phyloP scores from a whole-genome alignment of 306 rosid genomes.

The Casuarina cunninghamiana region DNA sequence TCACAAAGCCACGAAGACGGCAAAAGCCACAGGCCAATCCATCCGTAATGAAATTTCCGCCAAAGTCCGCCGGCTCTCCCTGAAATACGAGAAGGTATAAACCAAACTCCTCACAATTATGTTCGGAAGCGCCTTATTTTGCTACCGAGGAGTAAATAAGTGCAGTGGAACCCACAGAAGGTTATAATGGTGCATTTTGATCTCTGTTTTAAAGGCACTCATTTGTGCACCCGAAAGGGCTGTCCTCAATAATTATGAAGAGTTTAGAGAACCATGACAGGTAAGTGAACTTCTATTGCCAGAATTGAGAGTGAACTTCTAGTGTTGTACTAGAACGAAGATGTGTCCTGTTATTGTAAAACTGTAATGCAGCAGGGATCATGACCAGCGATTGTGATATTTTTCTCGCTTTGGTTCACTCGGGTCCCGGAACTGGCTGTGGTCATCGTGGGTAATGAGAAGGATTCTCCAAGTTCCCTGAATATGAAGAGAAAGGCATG shows the following conservation, averaged over 20 bases:
- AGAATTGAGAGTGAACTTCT: not conserved
- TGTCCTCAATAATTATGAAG: not conserved
- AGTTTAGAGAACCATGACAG: not conserved
- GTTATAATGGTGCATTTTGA: not conserved
- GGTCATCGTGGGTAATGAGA: constrained; percentile 80
- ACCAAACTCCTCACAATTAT: constrained; percentile 1
- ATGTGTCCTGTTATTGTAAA: not conserved
- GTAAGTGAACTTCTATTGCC: not conserved
- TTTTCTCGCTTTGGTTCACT: not conserved
- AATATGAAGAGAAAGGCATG: constrained; percentile 90
- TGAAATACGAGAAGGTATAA: constrained; percentile 72
- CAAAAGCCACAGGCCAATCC: constrained; percentile 65
- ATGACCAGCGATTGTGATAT: not conserved
- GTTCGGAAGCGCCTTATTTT: not conserved
- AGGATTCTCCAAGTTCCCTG: constrained; percentile 87
- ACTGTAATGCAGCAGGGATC: not conserved
- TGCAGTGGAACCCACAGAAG: not conserved
- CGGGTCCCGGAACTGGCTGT: constrained; percentile 95
- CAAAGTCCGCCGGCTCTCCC: constrained; percentile 57
- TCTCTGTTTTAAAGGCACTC: not conserved
- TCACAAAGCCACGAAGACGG: constrained; percentile 81
- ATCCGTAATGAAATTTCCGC: constrained; percentile 73
- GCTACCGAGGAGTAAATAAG: not conserved
- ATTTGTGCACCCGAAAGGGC: not conserved
- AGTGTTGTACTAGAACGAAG: not conserved